Percentiles rank a stretch among this genome's conserved stretches.
Evolutionary conservation across 2,329 filamentous ascomycete species (phyloP).

Genomic region (Aureobasidium sp.): DNA sequence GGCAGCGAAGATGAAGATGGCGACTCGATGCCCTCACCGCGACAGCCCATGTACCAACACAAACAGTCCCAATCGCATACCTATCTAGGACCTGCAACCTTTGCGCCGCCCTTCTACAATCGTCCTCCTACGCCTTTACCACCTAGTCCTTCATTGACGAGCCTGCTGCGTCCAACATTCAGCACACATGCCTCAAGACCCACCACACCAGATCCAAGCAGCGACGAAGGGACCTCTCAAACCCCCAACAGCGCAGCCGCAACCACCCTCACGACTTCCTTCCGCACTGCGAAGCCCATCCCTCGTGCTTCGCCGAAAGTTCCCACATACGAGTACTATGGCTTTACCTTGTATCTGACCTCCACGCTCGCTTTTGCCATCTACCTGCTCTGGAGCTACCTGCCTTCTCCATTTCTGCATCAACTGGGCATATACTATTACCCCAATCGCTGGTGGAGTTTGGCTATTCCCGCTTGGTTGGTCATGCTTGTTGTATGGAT

Average conservation of each 20-base stretch:
- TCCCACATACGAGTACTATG: conserved; percentile 99
- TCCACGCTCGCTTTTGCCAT: conserved; percentile 70
- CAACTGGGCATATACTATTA: conserved; percentile 94
- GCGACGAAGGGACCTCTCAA: conserved; percentile 53
- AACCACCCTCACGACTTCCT: conserved; percentile 43
- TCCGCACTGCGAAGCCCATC: conserved; percentile 54
- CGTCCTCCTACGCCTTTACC: conserved; percentile 91
- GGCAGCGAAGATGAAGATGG: conserved; percentile 12
- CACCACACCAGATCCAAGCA: conserved; percentile 84
- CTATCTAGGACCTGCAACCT: conserved; percentile 36
- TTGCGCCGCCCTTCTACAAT: conserved; percentile 89
- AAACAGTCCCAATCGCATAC: conserved; percentile 34
- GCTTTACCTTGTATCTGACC: conserved; percentile 92
- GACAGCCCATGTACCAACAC: conserved; percentile 33
- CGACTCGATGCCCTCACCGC: conserved; percentile 20
- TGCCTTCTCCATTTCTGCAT: conserved; percentile 85
- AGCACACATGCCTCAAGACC: conserved; percentile 60
- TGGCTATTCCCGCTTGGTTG: conserved; percentile 83
- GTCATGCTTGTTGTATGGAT: conserved; percentile 87
- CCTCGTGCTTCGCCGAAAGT: conserved; percentile 85
- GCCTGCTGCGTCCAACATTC: conserved; percentile 67
- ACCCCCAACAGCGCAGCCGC: conserved; percentile 48
- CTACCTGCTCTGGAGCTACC: conserved; percentile 74
- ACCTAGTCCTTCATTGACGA: conserved; percentile 85
- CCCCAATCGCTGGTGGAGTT: conserved; percentile 93